Base-by-base conservation (phyloP, 2,329 filamentous ascomycete species). In the Talaromyces sp. region DNA sequence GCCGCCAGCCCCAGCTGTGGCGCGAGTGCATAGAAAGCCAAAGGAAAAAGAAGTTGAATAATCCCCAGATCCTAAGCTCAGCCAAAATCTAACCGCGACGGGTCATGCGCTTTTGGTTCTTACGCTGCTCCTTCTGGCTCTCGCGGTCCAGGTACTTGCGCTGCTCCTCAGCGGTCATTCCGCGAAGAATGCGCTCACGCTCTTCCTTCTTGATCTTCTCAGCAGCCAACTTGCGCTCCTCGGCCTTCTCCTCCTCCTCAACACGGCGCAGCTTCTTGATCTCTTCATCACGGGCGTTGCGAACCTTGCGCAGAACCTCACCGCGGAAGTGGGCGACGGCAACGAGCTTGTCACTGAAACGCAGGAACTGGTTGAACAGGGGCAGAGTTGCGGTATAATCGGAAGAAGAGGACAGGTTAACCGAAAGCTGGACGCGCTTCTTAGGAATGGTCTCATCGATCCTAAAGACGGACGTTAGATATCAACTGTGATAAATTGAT, bases 271-370 rank as follows among this genome's bases (percentile, higher is more conserved):
- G 86, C 77, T 89, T 89, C 68, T 83, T 83, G 65, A 89, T 83
- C 66, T 90, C 87, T 51, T 90, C 87, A 39, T 97, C 93, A 59
- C 94, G 91, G 30, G 86, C 87, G 56, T 79, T 79, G 66, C 86
- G 86, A 62, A 99, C 82, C 80, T 95, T 96, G 73, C 90, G 90
- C 71, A 88, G 77, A 30, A 96, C 91, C 79, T 97, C 90, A 33
- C 90, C 85, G 11, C 94, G 90, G 86, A 97, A 97, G 74, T 90
- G 92, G 10, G 85, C 92, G 22, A 77, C 76, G 51, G 84, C 78
- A 51, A 88, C 91, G 44, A 99, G 87, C 62, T 83, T 79, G 70
- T 99, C 94, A 36, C 91, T 83, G n/a, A 97, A 77, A 59, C 90
- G 88, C 49, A 97, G 74, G 80, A 94, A 96, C 75, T 89, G 86